phyloP scores from a whole-genome alignment of 306 rosid species.

The Medicago lupulina region DNA sequence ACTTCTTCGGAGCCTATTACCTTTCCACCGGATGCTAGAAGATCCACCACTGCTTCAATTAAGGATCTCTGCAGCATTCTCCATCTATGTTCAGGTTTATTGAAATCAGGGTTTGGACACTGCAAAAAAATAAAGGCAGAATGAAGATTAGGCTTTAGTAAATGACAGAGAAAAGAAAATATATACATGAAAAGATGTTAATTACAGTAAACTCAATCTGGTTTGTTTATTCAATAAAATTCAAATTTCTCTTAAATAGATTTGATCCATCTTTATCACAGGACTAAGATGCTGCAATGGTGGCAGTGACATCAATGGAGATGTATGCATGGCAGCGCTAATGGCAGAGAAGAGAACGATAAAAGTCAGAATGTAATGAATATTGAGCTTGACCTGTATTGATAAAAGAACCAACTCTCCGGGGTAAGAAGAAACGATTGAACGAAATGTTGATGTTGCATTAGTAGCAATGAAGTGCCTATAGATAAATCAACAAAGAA shows the following conservation, averaged over 20 bases:
- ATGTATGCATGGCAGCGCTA: not conserved
- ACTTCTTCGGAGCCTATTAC: constrained; percentile 43
- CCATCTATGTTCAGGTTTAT: constrained; percentile 88
- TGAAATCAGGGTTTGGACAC: constrained; percentile 97
- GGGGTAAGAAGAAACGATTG: constrained; percentile 74
- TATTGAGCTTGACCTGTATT: constrained; percentile 68
- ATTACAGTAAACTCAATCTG: too few relatives aligned
- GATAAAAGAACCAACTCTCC: constrained; percentile 81
- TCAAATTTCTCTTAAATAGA: too few relatives aligned
- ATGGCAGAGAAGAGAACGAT: not conserved
- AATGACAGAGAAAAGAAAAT: constrained; percentile 9
- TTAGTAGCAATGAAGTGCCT: constrained; percentile 82
- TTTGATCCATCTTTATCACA: too few relatives aligned
- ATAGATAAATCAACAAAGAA: constrained; percentile 39
- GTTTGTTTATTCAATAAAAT: too few relatives aligned
- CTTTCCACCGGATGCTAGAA: constrained; percentile 72
- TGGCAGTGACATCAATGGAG: not conserved
- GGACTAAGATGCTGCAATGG: too few relatives aligned
- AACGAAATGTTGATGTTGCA: constrained; percentile 87
- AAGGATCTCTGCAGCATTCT: constrained; percentile 78
- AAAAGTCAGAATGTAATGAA: constrained; percentile 10
- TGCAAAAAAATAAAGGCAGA: constrained; percentile 33
- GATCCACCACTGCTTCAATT: constrained; percentile 71
- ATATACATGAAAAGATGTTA: not conserved
- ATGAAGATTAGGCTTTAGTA: constrained; percentile 19